phyloP scores from a whole-genome alignment of 306 rosid species.

The Cicer chorassanicum region DNA sequence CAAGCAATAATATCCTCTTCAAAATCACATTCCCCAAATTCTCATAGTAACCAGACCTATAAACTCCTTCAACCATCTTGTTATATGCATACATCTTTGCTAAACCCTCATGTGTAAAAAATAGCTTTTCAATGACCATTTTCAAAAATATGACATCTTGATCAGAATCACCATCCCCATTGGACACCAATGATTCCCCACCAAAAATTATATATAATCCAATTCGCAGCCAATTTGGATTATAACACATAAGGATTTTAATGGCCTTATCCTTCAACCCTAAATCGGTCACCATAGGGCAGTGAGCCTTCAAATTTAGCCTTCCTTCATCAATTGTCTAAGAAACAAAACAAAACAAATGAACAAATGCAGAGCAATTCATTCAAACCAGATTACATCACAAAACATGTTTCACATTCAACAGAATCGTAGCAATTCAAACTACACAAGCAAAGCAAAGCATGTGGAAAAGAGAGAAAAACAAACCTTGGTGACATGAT shows the following conservation, averaged over 20 bases:
- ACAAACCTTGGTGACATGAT: slow-evolving; percentile 75
- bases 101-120: slow-evolving; percentile 69
- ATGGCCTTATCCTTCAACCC: slow-evolving; percentile 75
- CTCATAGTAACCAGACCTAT: slow-evolving; percentile 92
- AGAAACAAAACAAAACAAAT: slow-evolving; percentile 39
- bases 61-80: slow-evolving; percentile 90
- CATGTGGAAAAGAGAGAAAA: background rate
- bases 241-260: slow-evolving; percentile 70
- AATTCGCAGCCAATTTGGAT: slow-evolving; percentile 80
- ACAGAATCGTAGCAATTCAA: background rate
- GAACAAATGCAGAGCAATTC: background rate
- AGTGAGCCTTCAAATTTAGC: slow-evolving; percentile 85
- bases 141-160: slow-evolving; percentile 68
- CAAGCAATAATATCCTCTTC: slow-evolving; percentile 81
- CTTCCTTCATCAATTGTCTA: slow-evolving; percentile 88
- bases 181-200: slow-evolving; percentile 77
- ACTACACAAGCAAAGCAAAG: background rate
- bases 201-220: slow-evolving; percentile 81
- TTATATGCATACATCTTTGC: slow-evolving; percentile 81
- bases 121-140: slow-evolving; percentile 79
- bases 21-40: slow-evolving; percentile 75
- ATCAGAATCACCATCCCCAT: slow-evolving; percentile 57
- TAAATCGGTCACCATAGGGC: slow-evolving; percentile 82
- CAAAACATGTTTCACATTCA: background rate
- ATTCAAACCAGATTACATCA: background rate